Evolutionary conservation across 2,329 filamentous ascomycete genomes (phyloP).

Genomic region (Cladophialophora exuberans): DNA sequence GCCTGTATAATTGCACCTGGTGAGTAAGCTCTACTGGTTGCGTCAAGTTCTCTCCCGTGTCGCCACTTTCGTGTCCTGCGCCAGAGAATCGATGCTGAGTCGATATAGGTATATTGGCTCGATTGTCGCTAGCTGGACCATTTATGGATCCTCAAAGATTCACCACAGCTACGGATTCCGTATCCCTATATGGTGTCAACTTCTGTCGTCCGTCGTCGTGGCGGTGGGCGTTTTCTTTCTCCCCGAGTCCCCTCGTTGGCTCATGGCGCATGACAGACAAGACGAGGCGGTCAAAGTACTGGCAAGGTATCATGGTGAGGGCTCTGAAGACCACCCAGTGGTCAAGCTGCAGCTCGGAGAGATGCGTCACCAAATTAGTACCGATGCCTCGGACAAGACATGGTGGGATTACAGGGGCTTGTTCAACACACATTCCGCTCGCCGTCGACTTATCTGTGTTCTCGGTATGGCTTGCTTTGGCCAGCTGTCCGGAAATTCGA

Average conservation of each 20-base stretch:
- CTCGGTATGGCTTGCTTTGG: conserved; percentile 46
- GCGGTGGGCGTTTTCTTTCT: conserved; percentile 56
- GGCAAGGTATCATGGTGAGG: conserved; percentile 61
- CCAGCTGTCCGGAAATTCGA: conserved; percentile 41
- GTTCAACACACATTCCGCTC: conserved; percentile 49
- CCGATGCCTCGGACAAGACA: conserved; percentile 8
- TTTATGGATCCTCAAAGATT: conserved; percentile 16
- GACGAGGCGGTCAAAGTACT: conserved; percentile 61
- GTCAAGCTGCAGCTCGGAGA: conserved; percentile 36
- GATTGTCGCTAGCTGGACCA: conserved; percentile 37
- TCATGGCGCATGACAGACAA: conserved; percentile 60
- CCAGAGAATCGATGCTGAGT: neutral
- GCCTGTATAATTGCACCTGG: conserved; percentile 39
- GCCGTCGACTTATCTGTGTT: conserved; percentile 48
- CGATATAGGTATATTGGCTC: conserved; percentile 36
- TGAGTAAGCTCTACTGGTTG: neutral
- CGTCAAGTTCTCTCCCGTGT: neutral
- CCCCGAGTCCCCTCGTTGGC: conserved; percentile 62
- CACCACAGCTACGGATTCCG: conserved; percentile 55
- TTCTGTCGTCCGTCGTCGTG: conserved; percentile 50
- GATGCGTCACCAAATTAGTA: conserved; percentile 31
- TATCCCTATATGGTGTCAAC: conserved; percentile 60
- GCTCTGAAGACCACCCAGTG: conserved; percentile 36
- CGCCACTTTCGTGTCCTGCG: neutral
- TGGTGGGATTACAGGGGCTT: conserved; percentile 60